These are phyloP conservation scores for Rhytidiadelphus loreus DNA, from an alignment of 225 moss, liverwort and hornwort species.

Conservation along the genomic window DNA sequence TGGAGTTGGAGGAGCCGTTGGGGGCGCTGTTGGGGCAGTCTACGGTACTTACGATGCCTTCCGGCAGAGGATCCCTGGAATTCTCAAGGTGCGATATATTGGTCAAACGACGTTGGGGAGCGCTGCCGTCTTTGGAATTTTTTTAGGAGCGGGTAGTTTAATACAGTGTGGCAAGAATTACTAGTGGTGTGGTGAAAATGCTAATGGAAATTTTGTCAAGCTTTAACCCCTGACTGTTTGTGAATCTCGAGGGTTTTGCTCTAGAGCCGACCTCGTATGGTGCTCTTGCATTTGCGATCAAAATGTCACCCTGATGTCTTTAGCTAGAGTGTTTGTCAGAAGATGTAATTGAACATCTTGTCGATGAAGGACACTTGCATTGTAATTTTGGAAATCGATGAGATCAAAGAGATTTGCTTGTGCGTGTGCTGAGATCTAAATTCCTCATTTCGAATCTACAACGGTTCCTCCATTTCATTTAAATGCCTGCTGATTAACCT, in stretches of 20 bases:
- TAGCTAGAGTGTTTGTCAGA: not conserved
- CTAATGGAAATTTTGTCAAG: not conserved
- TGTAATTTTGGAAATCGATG: not conserved
- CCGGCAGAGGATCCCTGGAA: slow-evolving; percentile 74
- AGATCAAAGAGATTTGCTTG: not conserved
- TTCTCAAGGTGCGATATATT: slow-evolving; percentile 89
- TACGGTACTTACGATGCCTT: slow-evolving; percentile 93
- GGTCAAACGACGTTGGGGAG: slow-evolving; percentile 91
- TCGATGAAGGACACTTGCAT: not conserved
- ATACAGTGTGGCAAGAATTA: slow-evolving; percentile 92
- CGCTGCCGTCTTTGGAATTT: slow-evolving; percentile 91
- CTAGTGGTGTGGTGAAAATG: not conserved
- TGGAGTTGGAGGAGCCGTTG: slow-evolving; percentile 73
- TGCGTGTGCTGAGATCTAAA: not conserved
- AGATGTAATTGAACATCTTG: not conserved
- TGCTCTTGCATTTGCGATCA: not conserved
- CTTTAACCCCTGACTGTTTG: not conserved
- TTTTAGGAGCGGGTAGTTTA: slow-evolving; percentile 81
- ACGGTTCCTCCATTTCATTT: not conserved
- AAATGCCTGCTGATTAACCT: not conserved
- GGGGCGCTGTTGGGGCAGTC: slow-evolving; percentile 81
- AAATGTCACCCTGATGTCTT: not conserved
- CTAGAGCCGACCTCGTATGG: not conserved
- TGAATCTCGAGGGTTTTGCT: not conserved
- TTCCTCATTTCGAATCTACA: not conserved